phyloP scores from a whole-genome alignment of 108 stramenopile genomes.

The Schizochytrium sp. region DNA sequence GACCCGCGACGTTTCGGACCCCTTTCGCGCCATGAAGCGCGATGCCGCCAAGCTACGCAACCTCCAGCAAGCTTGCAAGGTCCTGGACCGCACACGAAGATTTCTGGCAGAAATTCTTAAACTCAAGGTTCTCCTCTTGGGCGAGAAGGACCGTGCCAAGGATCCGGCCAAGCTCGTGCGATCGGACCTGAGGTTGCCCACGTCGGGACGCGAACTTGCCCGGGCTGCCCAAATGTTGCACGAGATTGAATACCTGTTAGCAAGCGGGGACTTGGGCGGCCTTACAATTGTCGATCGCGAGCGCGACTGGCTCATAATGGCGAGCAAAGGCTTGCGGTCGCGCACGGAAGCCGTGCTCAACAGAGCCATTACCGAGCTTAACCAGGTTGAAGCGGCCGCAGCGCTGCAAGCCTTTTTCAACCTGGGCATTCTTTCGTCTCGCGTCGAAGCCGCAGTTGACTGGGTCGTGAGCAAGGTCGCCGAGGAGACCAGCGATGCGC shows the following conservation, averaged over 20 bases:
- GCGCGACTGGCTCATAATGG: neutral
- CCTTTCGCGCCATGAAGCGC: neutral
- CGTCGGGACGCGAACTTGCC: neutral
- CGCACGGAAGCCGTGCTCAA: neutral
- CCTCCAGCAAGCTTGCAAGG: neutral
- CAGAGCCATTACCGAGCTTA: neutral
- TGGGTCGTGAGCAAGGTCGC: conserved; percentile 9
- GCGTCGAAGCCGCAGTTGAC: neutral
- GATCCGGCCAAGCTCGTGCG: neutral
- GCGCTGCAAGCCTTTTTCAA: conserved; percentile 16
- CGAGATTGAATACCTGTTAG: neutral
- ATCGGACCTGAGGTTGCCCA: neutral
- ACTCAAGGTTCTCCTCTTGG: neutral
- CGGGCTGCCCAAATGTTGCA: neutral
- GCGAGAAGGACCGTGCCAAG: neutral
- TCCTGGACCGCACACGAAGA: neutral
- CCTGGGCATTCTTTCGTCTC: neutral
- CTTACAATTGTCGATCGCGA: neutral
- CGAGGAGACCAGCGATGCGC: conserved; percentile 5
- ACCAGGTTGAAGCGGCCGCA: neutral
- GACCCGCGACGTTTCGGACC: neutral
- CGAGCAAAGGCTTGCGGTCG: neutral
- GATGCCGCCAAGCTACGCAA: conserved; percentile 11
- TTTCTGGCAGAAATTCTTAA: neutral
- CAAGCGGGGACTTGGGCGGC: neutral